These are phyloP conservation scores for Evernia prunastri DNA, from an alignment of 495 filamentous ascomycete genomes.

Conservation along the genomic window DNA sequence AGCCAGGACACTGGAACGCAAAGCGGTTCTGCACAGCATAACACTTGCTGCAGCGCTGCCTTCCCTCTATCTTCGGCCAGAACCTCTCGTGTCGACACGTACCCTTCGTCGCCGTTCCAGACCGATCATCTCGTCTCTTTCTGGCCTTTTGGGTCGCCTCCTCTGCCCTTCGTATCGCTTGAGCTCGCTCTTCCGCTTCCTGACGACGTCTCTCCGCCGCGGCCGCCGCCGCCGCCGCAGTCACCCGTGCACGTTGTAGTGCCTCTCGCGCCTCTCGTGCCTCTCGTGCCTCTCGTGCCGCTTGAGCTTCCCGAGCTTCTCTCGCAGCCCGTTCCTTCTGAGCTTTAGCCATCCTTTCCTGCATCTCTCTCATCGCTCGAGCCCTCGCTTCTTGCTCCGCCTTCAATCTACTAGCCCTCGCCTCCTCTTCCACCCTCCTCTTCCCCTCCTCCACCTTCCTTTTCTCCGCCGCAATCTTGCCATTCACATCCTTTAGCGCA, in stretches of 20 bases:
- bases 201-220: slow-evolving; percentile 2
- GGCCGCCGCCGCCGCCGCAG: slow-evolving; percentile 6
- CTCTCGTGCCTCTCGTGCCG: slow-evolving; percentile 7
- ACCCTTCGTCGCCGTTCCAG: background rate
- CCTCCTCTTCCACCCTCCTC: background rate
- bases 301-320: slow-evolving; percentile 16
- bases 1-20: slow-evolving; percentile 16
- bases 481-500: background rate
- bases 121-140: background rate
- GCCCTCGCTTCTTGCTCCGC: slow-evolving; percentile 1
- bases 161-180: background rate
- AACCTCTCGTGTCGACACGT: slow-evolving; percentile 8
- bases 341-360: background rate
- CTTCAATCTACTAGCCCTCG: background rate
- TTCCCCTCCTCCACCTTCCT: slow-evolving; percentile 7
- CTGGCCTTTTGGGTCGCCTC: slow-evolving; percentile 2
- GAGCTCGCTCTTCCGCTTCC: slow-evolving; percentile 3
- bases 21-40: background rate
- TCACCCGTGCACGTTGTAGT: slow-evolving; percentile 5
- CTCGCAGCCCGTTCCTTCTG: slow-evolving; percentile 7
- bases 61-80: slow-evolving; percentile 14
- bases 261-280: slow-evolving; percentile 10
- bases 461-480: slow-evolving; percentile 11
- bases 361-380: background rate
- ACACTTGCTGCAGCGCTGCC: slow-evolving; percentile 9